Conservation (phyloP, 2,329 filamentous ascomycete genomes). For the Nothophaeocryptopus gaeumannii region DNA sequence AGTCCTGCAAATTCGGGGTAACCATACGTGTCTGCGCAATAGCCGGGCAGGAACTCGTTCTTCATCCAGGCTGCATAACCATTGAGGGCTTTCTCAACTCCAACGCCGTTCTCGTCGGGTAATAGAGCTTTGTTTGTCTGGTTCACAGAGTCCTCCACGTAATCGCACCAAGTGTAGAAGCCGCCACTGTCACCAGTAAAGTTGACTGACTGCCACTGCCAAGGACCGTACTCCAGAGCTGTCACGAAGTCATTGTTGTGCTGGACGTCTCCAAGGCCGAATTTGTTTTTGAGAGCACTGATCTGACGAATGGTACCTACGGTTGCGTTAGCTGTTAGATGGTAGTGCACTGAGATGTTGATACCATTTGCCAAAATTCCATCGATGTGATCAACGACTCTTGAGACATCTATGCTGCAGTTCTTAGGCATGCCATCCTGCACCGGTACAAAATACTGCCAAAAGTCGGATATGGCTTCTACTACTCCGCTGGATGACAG, state of each 20-base stretch:
- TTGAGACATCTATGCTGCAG: constrained; percentile 52
- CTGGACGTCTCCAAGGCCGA: constrained; percentile 49
- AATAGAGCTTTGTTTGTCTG: constrained; percentile 26
- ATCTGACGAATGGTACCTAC: constrained; percentile 37
- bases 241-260: constrained; percentile 52
- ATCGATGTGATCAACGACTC: constrained; percentile 52
- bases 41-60: constrained; percentile 43
- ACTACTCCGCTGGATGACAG: constrained; percentile 56
- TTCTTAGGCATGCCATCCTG: constrained; percentile 57
- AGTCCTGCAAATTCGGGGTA: constrained; percentile 45
- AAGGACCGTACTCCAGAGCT: constrained; percentile 55
- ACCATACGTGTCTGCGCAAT: constrained; percentile 45
- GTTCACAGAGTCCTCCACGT: constrained; percentile 32
- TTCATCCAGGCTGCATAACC: constrained; percentile 58
- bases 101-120: constrained; percentile 48
- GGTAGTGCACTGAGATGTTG: too few species aligned
- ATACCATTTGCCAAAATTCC: constrained; percentile 35
- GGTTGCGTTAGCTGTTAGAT: too few species aligned
- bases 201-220: constrained; percentile 56
- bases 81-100: constrained; percentile 50
- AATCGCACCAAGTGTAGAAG: constrained; percentile 49
- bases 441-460: constrained; percentile 57
- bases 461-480: constrained; percentile 55
- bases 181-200: constrained; percentile 39
- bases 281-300: constrained; percentile 48